Base-by-base conservation (phyloP, 2,329 filamentous ascomycete species). In the Capronia epimyces region DNA sequence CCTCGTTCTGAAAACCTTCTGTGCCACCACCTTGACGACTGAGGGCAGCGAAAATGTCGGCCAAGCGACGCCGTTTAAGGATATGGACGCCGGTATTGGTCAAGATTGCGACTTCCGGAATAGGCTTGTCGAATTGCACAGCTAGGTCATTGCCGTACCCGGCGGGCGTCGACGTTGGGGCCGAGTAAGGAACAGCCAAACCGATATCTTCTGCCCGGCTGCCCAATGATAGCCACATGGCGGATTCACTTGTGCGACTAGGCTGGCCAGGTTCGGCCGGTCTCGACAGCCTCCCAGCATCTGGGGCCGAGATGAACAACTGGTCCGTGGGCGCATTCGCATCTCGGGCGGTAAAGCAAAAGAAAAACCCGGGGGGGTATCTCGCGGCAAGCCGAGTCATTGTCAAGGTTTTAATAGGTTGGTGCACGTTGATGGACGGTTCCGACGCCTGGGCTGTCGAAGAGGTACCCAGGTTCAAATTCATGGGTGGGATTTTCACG, bases 71-170 rank as follows among this genome's bases (percentile, higher is more conserved):
- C 43, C 93, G 78, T 48, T 89, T 84, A 47, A 97, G 81, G 6
- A 95, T 79, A 62, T 96, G 89, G 46, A 98, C 81, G 2, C 93
- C 93, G 12, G 82, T 89, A 62, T 93, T 95, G 25, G 93, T 97
- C 47, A 98, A 76, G 41, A 98, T 82, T 1, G 91, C 93, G 57
- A 97, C 83, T 65, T 98, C 91, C 44, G 85, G 82, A 0, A 86
- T 79, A 0, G 83, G 75, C 53, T 87, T 78, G 63, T 98, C 93
- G 62, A 93, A 98, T 62, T 98, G 94, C n/a, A 95, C 86, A 1
- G 93, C 89, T 49, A 97, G 75, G 69, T 98, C 93, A 61, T 98
- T 98, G 9, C 91, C 90, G 63, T 95, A 97, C 0, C 90, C 91
- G 18, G 82, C 66, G 0, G 87, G 86, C 21, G 81, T 79, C 9